Base-by-base conservation (phyloP, 306 rosid genomes). In the Citrullus amarus region DNA sequence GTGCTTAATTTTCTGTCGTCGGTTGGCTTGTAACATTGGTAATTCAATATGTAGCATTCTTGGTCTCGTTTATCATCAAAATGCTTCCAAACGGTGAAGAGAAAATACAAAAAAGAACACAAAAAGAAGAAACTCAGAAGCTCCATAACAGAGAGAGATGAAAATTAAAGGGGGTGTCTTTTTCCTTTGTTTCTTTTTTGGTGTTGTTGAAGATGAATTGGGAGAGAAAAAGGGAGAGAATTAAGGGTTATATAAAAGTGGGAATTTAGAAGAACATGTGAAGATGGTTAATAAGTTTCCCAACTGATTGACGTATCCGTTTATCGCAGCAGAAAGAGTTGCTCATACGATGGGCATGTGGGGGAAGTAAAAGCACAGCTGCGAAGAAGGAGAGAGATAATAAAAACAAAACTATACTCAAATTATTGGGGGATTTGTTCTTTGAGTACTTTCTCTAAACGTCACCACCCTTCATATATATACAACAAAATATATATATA, bases 1-100 rank as follows among this genome's bases (percentile, higher is more conserved):
- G 97, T 95, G 82, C 82, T 85, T 2, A 92, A 93, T 85, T 81
- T 91, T 16, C 97, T 81, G 7, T 91, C 99, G 63, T 92, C 91
- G 1, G 85, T 14, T n/a, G 97, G 97, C 80, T 91, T 95, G 80
- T 91, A 78, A 58, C 88, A 88, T 69, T 95, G 81, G 79, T 95
- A 95, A 72, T 82, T 88, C 68, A 95, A 57, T 62, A 95, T 81
- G 91, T 91, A 92, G 61, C 99, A 92, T 41, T 92, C 85, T 46
- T 84, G 85, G 78, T 90, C 89, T 67, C 85, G 83, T 48, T 76
- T 88, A 8, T 62, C 75, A 50, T 85, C 81, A 10, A 86, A 87
- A 6, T 71, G 8, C 70, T 91, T 92, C 91, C 92, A 95, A 50
- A 89, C 36, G 34, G 80, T 66, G 84, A 86, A 87, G 56, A 89